Evolutionary conservation across 129 eudicot species (phyloP).

Genomic region (Glebionis coronaria): DNA sequence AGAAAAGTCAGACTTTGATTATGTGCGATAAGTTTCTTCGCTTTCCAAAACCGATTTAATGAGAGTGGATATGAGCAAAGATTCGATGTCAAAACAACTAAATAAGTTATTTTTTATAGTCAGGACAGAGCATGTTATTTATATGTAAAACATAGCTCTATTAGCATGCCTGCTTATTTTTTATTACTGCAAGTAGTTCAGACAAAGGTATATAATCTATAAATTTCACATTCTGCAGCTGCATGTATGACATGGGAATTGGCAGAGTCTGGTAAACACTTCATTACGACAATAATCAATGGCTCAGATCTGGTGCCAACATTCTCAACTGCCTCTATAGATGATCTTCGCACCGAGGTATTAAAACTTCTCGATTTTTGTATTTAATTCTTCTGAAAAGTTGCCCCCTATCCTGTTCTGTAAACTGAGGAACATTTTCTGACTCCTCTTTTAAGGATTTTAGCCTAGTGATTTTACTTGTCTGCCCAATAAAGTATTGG

Average conservation of each 20-base stretch:
- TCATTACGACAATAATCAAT: slow-evolving; percentile 78
- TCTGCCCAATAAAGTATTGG: not conserved
- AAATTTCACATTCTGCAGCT: slow-evolving; percentile 47
- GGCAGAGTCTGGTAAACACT: slow-evolving; percentile 97
- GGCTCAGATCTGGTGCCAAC: slow-evolving; percentile 99
- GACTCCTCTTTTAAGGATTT: not conserved
- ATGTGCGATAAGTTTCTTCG: no score
- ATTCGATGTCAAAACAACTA: no score
- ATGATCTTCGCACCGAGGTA: slow-evolving; percentile 99
- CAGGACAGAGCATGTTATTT: no score
- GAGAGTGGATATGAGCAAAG: no score
- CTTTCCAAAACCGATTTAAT: no score
- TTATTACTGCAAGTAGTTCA: not conserved
- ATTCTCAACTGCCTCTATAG: slow-evolving; percentile 88
- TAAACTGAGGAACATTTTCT: not conserved
- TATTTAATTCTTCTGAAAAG: not conserved
- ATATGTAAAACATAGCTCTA: not conserved
- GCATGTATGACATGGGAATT: slow-evolving; percentile 99
- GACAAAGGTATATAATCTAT: not conserved
- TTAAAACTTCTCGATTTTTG: slow-evolving; percentile 9
- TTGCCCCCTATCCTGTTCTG: slow-evolving; percentile 1
- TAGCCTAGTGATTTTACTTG: not conserved
- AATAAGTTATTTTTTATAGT: no score
- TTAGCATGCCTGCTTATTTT: not conserved
- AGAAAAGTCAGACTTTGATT: no score